phyloP scores from a whole-genome alignment of 2,329 filamentous ascomycete genomes.

The Xylaria polymorpha region DNA sequence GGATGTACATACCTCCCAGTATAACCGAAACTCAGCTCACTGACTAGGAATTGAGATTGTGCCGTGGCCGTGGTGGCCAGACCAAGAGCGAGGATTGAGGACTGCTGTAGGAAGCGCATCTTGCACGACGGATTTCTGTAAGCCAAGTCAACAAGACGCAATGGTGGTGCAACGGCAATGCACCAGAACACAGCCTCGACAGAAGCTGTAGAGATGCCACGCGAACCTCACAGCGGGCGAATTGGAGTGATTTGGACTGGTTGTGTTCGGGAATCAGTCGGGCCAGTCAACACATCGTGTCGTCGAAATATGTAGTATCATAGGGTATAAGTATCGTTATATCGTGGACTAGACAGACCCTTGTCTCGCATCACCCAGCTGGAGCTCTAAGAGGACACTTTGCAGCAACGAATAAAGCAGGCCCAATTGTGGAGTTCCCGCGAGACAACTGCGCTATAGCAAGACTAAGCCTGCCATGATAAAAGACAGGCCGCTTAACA shows the following conservation, averaged over 20 bases:
- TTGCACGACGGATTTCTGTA: constrained; percentile 40
- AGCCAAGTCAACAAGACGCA: constrained; percentile 11
- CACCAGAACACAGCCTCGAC: constrained; percentile 11
- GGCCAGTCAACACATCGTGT: constrained; percentile 8
- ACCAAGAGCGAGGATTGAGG: constrained; percentile 55
- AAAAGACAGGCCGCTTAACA: constrained; percentile 25
- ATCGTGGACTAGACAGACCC: constrained; percentile 10
- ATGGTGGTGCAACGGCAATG: constrained; percentile 20
- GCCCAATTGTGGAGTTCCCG: constrained; percentile 3
- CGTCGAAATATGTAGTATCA: neutral
- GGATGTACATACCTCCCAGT: constrained; percentile 64
- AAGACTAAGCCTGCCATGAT: constrained; percentile 14
- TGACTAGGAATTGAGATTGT: constrained; percentile 74
- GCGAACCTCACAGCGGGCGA: constrained; percentile 28
- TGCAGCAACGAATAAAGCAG: constrained; percentile 41
- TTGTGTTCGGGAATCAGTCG: neutral
- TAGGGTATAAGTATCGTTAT: neutral
- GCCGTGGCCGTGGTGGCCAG: constrained; percentile 59
- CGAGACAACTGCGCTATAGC: neutral
- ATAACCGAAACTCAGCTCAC: constrained; percentile 82
- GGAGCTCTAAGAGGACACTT: constrained; percentile 47
- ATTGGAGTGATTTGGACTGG: constrained; percentile 22
- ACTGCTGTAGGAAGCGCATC: constrained; percentile 57
- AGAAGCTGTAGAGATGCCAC: constrained; percentile 32
- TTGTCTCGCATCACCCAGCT: constrained; percentile 6